These are phyloP conservation scores for Besnoitia besnoiti DNA, from an alignment of 169 alveolate genomes.

Conservation along the genomic window DNA sequence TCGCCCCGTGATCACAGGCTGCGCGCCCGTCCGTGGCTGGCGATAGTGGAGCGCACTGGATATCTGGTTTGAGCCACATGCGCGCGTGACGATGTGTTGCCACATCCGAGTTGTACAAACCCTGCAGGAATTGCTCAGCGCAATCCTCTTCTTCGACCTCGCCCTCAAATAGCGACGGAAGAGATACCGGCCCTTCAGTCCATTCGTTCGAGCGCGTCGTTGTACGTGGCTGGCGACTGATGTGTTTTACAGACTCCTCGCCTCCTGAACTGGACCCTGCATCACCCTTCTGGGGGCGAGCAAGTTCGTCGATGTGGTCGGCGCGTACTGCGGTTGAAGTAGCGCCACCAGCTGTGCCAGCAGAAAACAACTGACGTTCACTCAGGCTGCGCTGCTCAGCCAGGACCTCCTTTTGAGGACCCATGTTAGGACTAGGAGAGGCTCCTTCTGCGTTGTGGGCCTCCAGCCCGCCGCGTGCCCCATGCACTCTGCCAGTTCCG, in stretches of 20 bases:
- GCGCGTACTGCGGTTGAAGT: no score
- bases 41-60: background rate
- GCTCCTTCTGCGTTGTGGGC: background rate
- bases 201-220: background rate
- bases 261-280: no score
- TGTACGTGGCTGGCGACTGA: background rate
- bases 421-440: background rate
- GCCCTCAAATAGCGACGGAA: background rate
- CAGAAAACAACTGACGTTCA: background rate
- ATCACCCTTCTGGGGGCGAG: no score
- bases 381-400: background rate
- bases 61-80: constrained; percentile 11
- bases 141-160: constrained; percentile 18
- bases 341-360: background rate
- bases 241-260: background rate
- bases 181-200: background rate
- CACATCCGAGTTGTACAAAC: background rate
- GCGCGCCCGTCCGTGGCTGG: background rate
- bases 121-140: background rate
- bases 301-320: no score
- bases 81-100: background rate
- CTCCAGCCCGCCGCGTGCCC: background rate
- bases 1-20: background rate
- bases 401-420: background rate
- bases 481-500: background rate